phyloP scores from a whole-genome alignment of 2,329 filamentous ascomycete genomes.

The Rosellinia necatrix region DNA sequence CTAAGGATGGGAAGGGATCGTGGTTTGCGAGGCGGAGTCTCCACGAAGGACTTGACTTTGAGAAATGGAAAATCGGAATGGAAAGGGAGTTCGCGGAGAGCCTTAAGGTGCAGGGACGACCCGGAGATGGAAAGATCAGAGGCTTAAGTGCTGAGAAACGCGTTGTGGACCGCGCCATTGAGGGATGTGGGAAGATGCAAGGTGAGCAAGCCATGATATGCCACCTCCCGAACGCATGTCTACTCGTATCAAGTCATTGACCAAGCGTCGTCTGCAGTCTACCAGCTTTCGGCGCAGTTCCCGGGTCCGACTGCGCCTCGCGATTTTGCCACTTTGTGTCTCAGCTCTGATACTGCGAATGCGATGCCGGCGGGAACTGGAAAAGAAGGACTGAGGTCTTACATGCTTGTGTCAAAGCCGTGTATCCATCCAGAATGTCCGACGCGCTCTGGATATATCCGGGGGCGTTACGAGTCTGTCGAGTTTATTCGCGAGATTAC shows the following conservation, averaged over 20 bases:
- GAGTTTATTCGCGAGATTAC: constrained; percentile 88
- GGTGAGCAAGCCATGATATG: constrained; percentile 47
- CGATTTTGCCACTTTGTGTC: constrained; percentile 82
- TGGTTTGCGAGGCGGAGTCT: constrained; percentile 91
- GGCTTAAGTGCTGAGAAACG: constrained; percentile 82
- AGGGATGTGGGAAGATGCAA: constrained; percentile 66
- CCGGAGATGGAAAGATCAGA: constrained; percentile 75
- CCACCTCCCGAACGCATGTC: not conserved
- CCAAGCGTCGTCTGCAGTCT: constrained; percentile 59
- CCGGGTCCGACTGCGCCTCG: constrained; percentile 85
- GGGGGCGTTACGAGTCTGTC: constrained; percentile 87
- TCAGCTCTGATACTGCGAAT: constrained; percentile 66
- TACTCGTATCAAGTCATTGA: constrained; percentile 18
- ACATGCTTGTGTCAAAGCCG: constrained; percentile 86
- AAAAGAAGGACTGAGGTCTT: constrained; percentile 60
- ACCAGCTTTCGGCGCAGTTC: constrained; percentile 85
- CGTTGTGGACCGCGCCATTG: constrained; percentile 65
- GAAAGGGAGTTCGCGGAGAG: constrained; percentile 80
- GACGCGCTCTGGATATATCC: constrained; percentile 72
- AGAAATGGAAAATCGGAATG: constrained; percentile 77
- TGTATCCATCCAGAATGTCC: constrained; percentile 77
- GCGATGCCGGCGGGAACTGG: constrained; percentile 37
- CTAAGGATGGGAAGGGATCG: constrained; percentile 79
- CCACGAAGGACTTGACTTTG: constrained; percentile 77
- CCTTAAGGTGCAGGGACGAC: constrained; percentile 69